phyloP scores from a whole-genome alignment of 2,329 filamentous ascomycete genomes.

The Blumeria graminis region DNA sequence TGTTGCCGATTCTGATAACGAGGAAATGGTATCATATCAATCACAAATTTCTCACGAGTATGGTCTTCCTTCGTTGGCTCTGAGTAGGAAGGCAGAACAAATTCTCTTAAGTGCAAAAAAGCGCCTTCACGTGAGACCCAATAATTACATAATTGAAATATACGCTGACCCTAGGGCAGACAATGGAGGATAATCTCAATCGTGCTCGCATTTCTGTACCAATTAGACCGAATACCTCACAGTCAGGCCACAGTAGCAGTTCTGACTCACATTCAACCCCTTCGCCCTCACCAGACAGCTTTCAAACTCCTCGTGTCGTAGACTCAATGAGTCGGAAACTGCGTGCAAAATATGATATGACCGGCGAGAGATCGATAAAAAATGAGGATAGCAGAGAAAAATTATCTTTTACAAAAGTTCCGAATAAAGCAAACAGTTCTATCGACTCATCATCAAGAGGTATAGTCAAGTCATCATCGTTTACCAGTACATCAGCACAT shows the following conservation, averaged over 20 bases:
- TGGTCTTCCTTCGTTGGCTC: slow-evolving; percentile 42
- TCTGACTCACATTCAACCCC: slow-evolving; percentile 16
- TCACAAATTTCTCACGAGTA: slow-evolving; percentile 15
- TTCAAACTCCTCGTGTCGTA: neutral
- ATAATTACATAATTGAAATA: neutral
- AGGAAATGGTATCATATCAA: slow-evolving; percentile 13
- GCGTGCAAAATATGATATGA: too few species aligned
- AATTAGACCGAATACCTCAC: slow-evolving; percentile 23
- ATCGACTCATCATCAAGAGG: too few species aligned
- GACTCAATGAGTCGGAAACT: neutral
- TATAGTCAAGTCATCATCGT: too few species aligned
- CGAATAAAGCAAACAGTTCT: too few species aligned
- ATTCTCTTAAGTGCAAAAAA: slow-evolving; percentile 86
- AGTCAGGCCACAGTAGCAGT: slow-evolving; percentile 18
- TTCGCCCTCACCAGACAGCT: slow-evolving; percentile 10
- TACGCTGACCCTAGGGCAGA: slow-evolving; percentile 24
- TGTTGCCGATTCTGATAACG: slow-evolving; percentile 19
- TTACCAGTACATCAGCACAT: too few species aligned
- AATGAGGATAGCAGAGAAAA: too few species aligned
- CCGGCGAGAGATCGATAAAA: too few species aligned
- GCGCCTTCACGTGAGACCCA: slow-evolving; percentile 48
- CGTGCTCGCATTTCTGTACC: slow-evolving; percentile 49
- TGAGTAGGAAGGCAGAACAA: slow-evolving; percentile 66
- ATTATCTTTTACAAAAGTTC: too few species aligned
- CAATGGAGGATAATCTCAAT: slow-evolving; percentile 78